Evolutionary conservation across 352 stramenopile species (phyloP), one percentile per base, ranked within the genome.

Genomic region (Pythium coloratum): DNA sequence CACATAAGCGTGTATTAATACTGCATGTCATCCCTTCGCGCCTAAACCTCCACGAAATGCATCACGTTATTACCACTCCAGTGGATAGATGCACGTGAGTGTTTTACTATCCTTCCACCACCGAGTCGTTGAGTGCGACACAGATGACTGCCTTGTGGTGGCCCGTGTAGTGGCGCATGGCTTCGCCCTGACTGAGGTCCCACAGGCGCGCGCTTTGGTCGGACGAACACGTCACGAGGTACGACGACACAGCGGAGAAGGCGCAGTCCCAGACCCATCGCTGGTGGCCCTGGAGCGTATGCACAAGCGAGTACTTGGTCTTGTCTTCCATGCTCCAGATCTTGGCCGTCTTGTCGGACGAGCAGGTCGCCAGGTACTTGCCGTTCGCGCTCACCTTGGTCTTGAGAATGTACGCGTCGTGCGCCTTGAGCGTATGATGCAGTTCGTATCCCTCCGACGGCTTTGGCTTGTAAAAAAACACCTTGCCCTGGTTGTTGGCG

Each of bases 231-330:
- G 97, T 99, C 20, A 99, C 96, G 42, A 99, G 80, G 75, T 99
- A 99, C 50, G 88, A 97, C 20, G 92, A 98, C 64, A 99, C 97
- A 10, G 97, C 97, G 51, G 90, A 98, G 84, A 99, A 99, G 6
- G 92, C 93, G 57, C 94, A 97, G 80, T 99, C 97, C 96, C 97
- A 99, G 12, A 99, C 97, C 97, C 97, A 99, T 62, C 96, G 93
- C 64, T 96, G 89, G 71, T 98, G 94, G 24, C 89, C 83, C 62
- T 93, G 83, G 44, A 95, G 73, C 58, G 88, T 95, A 68, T 94
- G 83, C 55, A 93, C 72, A 9, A 94, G 75, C 20, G 80, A 75
- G 55, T 69, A 81, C 30, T 75, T 64, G 16, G 59, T 67, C 24
- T 67, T 64, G 59, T 76, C 71, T 70, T 82, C 60, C 44, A 89